phyloP scores from a whole-genome alignment of 768 basidiomycete species.

The Amanita rubescens region DNA sequence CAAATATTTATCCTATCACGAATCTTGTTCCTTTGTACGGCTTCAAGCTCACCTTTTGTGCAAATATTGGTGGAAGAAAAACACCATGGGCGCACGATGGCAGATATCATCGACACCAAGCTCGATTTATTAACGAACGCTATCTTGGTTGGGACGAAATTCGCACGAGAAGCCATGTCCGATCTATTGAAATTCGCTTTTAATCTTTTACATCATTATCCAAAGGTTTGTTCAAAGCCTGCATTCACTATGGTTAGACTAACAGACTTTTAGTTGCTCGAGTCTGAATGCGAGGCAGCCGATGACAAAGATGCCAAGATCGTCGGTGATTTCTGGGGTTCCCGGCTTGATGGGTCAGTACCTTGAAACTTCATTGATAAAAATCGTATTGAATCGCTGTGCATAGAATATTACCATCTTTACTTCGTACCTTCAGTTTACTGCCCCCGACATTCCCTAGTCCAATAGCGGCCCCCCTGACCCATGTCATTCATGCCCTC shows the following conservation, averaged over 20 bases:
- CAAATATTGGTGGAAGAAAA: constrained; percentile 60
- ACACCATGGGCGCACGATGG: constrained; percentile 44
- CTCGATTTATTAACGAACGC: constrained; percentile 47
- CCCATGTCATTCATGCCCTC: constrained; percentile 76
- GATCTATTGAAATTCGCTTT: constrained; percentile 84
- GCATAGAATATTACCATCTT: constrained; percentile 58
- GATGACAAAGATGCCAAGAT: constrained; percentile 40
- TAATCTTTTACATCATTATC: constrained; percentile 77
- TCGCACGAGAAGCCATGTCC: constrained; percentile 65
- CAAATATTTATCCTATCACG: constrained; percentile 69
- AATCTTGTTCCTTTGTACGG: constrained; percentile 69
- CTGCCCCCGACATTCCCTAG: constrained; percentile 53
- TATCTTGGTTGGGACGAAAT: constrained; percentile 43
- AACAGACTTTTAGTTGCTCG: constrained; percentile 26
- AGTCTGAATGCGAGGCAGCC: constrained; percentile 28
- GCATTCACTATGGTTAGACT: neutral
- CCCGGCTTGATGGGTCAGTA: constrained; percentile 62
- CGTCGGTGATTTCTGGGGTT: constrained; percentile 71
- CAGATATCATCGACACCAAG: constrained; percentile 55
- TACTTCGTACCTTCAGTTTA: constrained; percentile 63
- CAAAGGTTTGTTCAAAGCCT: constrained; percentile 43
- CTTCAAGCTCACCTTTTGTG: constrained; percentile 43
- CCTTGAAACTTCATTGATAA: neutral
- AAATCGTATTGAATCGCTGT: neutral
- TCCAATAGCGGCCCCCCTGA: constrained; percentile 67